phyloP scores from a whole-genome alignment of 2,329 filamentous ascomycete genomes.

The Monilinia laxa region DNA sequence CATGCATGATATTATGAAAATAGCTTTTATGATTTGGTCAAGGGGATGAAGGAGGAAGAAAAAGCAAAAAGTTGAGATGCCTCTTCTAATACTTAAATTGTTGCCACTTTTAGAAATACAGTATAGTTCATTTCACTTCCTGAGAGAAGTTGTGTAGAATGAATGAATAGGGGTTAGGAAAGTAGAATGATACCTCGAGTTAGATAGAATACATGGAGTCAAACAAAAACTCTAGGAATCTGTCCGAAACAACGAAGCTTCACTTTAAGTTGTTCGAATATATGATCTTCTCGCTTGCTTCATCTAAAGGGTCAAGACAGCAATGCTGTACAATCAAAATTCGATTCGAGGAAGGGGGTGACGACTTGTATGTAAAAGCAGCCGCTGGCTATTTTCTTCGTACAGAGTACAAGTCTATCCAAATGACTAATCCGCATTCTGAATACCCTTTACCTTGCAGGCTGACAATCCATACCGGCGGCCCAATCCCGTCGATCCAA shows the following conservation, averaged over 20 bases:
- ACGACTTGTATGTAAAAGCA: slow-evolving; percentile 10
- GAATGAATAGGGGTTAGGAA: too few relatives aligned
- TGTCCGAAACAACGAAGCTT: not conserved
- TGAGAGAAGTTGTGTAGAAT: not conserved
- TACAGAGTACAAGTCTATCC: not conserved
- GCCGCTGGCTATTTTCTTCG: not conserved
- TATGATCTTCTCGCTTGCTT: not conserved
- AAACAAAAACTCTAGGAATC: not conserved
- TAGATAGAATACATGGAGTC: not conserved
- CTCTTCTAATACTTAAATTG: not conserved
- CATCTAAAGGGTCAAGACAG: not conserved
- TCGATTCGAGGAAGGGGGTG: not conserved
- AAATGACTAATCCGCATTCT: slow-evolving; percentile 9
- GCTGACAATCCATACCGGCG: slow-evolving; percentile 2
- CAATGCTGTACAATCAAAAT: too few relatives aligned
- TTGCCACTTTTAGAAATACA: slow-evolving; percentile 3
- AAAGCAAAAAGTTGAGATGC: not conserved
- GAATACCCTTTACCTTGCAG: not conserved
- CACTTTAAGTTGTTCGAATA: not conserved
- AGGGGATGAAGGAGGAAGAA: not conserved
- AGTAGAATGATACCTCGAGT: not conserved
- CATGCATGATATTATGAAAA: not conserved
- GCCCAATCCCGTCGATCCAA: slow-evolving; percentile 1
- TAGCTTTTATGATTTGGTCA: not conserved
- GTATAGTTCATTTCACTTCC: not conserved